Evolutionary conservation across 306 rosid genomes (phyloP).

Genomic region (Hylodesmum podocarpum): DNA sequence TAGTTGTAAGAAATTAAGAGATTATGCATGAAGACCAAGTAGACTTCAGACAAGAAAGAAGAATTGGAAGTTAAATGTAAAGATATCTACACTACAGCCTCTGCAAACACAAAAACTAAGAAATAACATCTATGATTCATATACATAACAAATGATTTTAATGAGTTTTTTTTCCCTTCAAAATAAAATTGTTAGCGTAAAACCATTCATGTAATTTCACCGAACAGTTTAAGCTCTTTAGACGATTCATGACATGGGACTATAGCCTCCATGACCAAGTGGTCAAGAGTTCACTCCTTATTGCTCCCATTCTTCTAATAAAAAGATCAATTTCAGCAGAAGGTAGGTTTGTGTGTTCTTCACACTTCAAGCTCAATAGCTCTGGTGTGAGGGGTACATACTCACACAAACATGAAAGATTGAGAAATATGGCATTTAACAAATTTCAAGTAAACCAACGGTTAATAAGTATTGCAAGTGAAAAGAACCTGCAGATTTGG

Average conservation of each 20-base stretch:
- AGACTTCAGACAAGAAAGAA: neutral
- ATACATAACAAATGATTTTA: neutral
- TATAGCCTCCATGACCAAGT: neutral
- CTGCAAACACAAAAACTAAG: neutral
- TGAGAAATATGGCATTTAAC: neutral
- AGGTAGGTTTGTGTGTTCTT: neutral
- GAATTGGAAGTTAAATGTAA: neutral
- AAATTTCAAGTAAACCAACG: neutral
- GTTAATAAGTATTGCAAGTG: conserved; percentile 1
- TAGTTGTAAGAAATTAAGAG: neutral
- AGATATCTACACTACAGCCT: neutral
- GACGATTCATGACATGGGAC: neutral
- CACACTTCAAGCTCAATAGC: neutral
- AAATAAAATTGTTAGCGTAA: neutral
- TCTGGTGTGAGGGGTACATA: neutral
- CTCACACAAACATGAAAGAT: neutral
- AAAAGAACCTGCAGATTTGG: conserved; percentile 86
- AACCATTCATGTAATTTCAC: neutral
- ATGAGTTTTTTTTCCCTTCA: neutral
- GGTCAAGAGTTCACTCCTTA: neutral
- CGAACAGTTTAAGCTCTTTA: neutral
- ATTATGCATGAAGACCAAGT: neutral
- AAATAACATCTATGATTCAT: neutral
- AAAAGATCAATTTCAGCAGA: neutral
- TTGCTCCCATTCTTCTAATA: neutral